phyloP scores from a whole-genome alignment of 2,329 filamentous ascomycete genomes.

The Cladorrhinum sp. region DNA sequence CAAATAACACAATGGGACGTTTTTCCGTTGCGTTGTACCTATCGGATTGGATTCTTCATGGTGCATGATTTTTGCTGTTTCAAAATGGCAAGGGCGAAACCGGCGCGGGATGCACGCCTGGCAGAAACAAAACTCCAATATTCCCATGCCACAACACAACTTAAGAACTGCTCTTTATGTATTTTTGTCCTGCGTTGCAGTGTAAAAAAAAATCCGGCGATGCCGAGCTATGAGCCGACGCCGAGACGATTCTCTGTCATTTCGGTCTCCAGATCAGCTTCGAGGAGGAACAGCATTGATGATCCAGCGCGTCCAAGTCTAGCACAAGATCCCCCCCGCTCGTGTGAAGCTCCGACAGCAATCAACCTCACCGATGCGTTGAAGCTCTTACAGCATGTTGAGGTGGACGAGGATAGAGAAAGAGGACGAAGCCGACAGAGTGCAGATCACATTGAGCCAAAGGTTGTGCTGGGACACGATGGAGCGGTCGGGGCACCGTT shows the following conservation, averaged over 20 bases:
- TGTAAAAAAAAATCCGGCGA: background rate
- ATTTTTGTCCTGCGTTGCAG: background rate
- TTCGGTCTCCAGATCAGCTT: background rate
- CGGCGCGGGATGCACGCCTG: background rate
- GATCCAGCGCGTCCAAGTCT: background rate
- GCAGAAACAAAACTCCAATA: background rate
- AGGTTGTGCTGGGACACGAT: background rate
- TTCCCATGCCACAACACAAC: background rate
- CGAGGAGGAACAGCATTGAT: conserved; percentile 4
- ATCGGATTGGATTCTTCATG: background rate
- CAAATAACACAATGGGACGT: background rate
- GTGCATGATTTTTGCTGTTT: conserved; percentile 31
- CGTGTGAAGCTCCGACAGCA: background rate
- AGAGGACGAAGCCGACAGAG: background rate
- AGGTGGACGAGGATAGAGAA: background rate
- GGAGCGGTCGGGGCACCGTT: background rate
- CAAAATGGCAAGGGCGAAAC: background rate
- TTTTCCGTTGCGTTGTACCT: background rate
- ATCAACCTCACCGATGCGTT: background rate
- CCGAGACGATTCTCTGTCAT: conserved; percentile 1
- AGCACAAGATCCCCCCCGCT: background rate
- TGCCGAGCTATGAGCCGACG: conserved; percentile 2
- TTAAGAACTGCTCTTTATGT: background rate
- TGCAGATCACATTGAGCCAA: background rate
- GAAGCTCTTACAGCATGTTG: background rate